Evolutionary conservation across 345 rosid species (phyloP).

Genomic region (Syzygium aromaticum): DNA sequence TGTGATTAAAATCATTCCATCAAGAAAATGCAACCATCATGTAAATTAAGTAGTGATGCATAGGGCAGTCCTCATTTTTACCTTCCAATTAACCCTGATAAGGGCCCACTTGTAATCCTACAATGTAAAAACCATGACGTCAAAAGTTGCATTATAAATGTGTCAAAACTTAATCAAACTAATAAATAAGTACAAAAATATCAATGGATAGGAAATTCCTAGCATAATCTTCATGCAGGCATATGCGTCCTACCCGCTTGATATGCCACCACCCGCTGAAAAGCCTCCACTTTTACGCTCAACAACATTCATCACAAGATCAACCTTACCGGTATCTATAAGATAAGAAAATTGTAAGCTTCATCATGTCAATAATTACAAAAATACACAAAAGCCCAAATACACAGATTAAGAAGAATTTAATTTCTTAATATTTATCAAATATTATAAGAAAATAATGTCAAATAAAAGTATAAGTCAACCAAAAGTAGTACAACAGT

Average conservation of each 20-base stretch:
- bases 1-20: background rate
- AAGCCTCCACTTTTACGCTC: conserved; percentile 96
- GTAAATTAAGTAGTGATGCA: background rate
- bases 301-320: conserved; percentile 85
- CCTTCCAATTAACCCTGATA: conserved; percentile 92
- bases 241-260: conserved; percentile 63
- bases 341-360: background rate
- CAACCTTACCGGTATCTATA: conserved; percentile 80
- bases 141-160: background rate
- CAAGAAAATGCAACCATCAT: background rate
- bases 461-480: background rate
- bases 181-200: background rate
- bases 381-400: background rate
- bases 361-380: background rate
- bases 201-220: background rate
- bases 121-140: conserved; percentile 10
- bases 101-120: conserved; percentile 93
- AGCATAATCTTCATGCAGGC: background rate
- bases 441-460: background rate
- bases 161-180: background rate
- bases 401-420: background rate
- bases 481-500: background rate
- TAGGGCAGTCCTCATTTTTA: conserved; percentile 8
- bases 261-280: conserved; percentile 94
- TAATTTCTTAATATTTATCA: background rate